phyloP scores from a whole-genome alignment of 257 asterid species.

The Coffea canephora region DNA sequence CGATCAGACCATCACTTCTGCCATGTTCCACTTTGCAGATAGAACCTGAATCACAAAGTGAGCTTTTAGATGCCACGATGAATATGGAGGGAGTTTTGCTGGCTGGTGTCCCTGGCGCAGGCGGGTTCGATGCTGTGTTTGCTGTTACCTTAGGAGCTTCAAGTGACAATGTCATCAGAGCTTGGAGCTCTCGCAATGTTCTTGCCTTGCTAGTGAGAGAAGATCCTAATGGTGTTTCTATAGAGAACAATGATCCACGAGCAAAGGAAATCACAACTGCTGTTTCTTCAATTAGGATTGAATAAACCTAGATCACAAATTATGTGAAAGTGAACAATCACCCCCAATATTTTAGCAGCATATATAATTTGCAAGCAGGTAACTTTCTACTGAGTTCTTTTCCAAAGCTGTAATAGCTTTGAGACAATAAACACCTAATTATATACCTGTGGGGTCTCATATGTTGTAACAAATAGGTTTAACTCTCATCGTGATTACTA shows the following conservation, averaged over 20 bases:
- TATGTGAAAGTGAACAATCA: not conserved
- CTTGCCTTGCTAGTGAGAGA: slow-evolving; percentile 85
- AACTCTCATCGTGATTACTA: no score
- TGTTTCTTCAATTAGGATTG: slow-evolving; percentile 59
- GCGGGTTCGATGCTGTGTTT: slow-evolving; percentile 95
- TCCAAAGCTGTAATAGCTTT: not conserved
- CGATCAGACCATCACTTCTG: slow-evolving; percentile 10
- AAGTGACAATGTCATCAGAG: slow-evolving; percentile 45
- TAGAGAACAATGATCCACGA: slow-evolving; percentile 79
- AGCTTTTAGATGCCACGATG: slow-evolving; percentile 74
- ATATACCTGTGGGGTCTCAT: not conserved
- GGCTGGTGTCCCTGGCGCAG: slow-evolving; percentile 98
- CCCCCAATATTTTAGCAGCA: not conserved
- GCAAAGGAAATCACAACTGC: slow-evolving; percentile 41
- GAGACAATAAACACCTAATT: slow-evolving; percentile 14
- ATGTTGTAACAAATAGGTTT: not conserved
- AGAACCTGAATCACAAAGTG: slow-evolving; percentile 93
- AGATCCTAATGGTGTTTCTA: slow-evolving; percentile 77
- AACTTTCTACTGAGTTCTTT: not conserved
- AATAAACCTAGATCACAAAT: slow-evolving; percentile 14
- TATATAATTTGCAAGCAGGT: not conserved
- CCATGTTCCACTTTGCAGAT: slow-evolving; percentile 48
- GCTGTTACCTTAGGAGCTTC: slow-evolving; percentile 73
- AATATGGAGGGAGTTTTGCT: slow-evolving; percentile 72
- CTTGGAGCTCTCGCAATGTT: slow-evolving; percentile 77